These are phyloP conservation scores for Fusarium palustre DNA, from an alignment of 2,329 filamentous ascomycete genomes.

Conservation along the genomic window DNA sequence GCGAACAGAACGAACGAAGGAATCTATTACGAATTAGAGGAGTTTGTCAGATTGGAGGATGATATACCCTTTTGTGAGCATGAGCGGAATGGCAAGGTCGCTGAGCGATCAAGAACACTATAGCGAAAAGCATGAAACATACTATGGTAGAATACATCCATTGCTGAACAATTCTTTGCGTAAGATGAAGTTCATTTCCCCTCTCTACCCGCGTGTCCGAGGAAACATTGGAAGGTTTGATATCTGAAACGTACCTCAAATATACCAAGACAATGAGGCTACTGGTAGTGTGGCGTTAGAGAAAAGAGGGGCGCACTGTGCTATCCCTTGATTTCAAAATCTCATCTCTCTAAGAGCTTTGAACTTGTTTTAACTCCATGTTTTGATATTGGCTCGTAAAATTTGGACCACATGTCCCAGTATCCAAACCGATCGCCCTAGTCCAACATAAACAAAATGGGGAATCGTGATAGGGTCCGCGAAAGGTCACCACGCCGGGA, in stretches of 20 bases:
- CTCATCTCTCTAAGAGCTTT: conserved; percentile 21
- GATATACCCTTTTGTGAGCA: conserved; percentile 36
- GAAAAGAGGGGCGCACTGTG: conserved; percentile 47
- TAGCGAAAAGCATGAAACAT: background rate
- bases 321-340: conserved; percentile 38
- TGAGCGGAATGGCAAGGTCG: background rate
- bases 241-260: background rate
- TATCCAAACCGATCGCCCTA: background rate
- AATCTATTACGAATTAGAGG: background rate
- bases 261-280: background rate
- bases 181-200: background rate
- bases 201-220: background rate
- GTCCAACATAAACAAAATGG: conserved; percentile 22
- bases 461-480: conserved; percentile 23
- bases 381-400: conserved; percentile 1
- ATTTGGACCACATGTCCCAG: background rate
- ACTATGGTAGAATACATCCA: background rate
- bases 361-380: conserved; percentile 16
- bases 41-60: conserved; percentile 9
- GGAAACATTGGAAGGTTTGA: background rate
- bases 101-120: conserved; percentile 2
- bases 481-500: conserved; percentile 43
- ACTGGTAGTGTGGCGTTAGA: background rate
- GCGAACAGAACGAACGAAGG: background rate
- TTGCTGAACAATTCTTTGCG: background rate